Base-by-base conservation (phyloP, 805 yeast species). In the Saccharomycopsis guyanensis region DNA sequence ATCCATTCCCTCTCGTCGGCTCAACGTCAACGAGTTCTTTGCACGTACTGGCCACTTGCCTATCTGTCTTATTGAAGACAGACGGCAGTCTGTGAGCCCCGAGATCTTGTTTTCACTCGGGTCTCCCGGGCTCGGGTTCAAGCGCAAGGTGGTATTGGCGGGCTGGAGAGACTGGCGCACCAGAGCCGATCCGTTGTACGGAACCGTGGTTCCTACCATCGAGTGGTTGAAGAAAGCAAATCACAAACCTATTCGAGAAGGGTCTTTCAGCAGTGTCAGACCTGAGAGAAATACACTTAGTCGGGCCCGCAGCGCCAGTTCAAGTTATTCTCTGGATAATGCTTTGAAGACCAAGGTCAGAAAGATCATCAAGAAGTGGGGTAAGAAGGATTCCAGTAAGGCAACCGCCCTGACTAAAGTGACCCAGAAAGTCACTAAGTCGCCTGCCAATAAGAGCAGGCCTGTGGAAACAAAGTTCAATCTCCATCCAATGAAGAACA, bases 131-230 rank as follows among this genome's bases (percentile, higher is more conserved):
- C 29, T 25, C 29, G 51, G 51, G 5, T 42, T 25, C 16, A 27
- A 45, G 6, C 46, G 32, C 22, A 43, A 34, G 29, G 55, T 32
- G 40, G 73, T 80, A 1, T 63, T 74, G 42, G 95, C 95, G 0
- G 82, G 91, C 7, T 87, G 96, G 96, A 72, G 96, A 59, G 96
- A 87, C 60, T 87, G 95, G 95, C 82, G 86, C 57, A 81, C 73
- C 56, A 72, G 86, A 51, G 75, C 73, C 43, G 88, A 82, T 61
- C 86, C 91, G 1, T 60, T 84, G 31, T 82, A 81, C 57, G 69
- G 73, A 1, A 59, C 70, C 3, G 55, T 62, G 4, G 43, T 45
- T 24, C 43, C 49, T 33, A 41, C 54, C 13, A 33, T 19, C 61
- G 52, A 66, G 60, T 53, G 60, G 67, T 29, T 43, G 48, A 22